Evolutionary conservation across 1,284 basidiomycete genomes (phyloP), one percentile per base, ranked within the genome.

Genomic region (Melampsora occidentalis): DNA sequence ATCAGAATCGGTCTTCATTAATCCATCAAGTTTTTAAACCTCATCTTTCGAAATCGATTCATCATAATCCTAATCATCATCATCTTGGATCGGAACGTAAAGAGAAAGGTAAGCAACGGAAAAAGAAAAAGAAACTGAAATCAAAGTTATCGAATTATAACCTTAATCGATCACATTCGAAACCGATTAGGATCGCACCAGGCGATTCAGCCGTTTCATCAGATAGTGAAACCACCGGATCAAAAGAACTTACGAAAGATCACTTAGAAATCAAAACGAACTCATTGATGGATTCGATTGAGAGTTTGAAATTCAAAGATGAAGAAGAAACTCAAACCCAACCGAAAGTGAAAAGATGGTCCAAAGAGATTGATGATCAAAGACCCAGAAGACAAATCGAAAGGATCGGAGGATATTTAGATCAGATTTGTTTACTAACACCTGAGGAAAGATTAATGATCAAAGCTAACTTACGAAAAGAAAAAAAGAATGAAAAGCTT

Each of bases 171-270:
- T 61, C 16, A 33, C 49, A 6, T 59, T 48, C 61, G 25, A 51
- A 68, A 2, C 66, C n/a, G n/a, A 42, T 76, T 33, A 35, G 57
- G 10, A 64, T 69, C 31, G 73, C 59, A 39, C 73, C 73, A 16
- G 73, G 73, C 7, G 73, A 76, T 57, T 64, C 73, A 31, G 73
- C 66, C 14, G 73, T 76, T 39, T 76, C 73, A 20, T 76, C 73
- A 14, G 65, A 53, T 7, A 76, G 73, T 53, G 73, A 76, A 53
- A 61, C 53, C 2, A 69, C 42, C 46, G 9, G 20, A 9, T 4
- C 28, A 2, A 59, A 22, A 12, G 53, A n/a, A 59, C 4, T 20
- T n/a, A 28, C 1, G 1, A 28, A 28, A 28, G 28, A 28, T 28
- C 1, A 28, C 28, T 10, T 22, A 14, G 22, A 22, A 59, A 28